These are phyloP conservation scores for Theileria sp. DNA, from an alignment of 169 alveolate genomes.

Conservation along the genomic window DNA sequence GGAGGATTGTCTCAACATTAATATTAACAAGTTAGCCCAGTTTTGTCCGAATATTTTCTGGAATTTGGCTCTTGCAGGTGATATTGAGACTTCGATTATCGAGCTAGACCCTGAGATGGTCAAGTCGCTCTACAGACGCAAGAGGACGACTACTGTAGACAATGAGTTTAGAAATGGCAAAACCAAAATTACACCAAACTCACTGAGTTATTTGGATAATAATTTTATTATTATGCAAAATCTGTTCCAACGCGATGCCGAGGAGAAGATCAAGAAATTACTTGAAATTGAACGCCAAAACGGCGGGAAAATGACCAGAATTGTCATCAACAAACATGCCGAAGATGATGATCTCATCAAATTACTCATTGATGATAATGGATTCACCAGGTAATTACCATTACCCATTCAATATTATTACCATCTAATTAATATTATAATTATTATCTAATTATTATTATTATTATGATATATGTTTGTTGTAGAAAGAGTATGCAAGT, in stretches of 20 bases:
- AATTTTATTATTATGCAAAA: conserved; percentile 62
- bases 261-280: conserved; percentile 37
- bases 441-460: no score
- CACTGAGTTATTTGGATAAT: conserved; percentile 49
- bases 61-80: conserved; percentile 55
- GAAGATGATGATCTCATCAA: conserved; percentile 38
- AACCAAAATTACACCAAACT: neutral
- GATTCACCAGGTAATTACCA: conserved; percentile 21
- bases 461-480: no score
- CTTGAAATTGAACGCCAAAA: conserved; percentile 19
- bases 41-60: conserved; percentile 65
- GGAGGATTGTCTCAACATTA: conserved; percentile 26
- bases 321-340: conserved; percentile 28
- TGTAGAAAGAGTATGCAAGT: conserved; percentile 31
- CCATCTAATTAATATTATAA: no score
- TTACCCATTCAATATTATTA: no score
- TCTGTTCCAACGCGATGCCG: conserved; percentile 55
- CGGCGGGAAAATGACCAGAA: conserved; percentile 20
- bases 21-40: conserved; percentile 44
- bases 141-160: neutral
- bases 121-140: conserved; percentile 25
- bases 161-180: conserved; percentile 24
- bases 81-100: conserved; percentile 21
- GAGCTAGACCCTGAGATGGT: conserved; percentile 38
- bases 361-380: conserved; percentile 46